phyloP scores from a whole-genome alignment of 805 yeast genomes.

The Wickerhamomyces alni region DNA sequence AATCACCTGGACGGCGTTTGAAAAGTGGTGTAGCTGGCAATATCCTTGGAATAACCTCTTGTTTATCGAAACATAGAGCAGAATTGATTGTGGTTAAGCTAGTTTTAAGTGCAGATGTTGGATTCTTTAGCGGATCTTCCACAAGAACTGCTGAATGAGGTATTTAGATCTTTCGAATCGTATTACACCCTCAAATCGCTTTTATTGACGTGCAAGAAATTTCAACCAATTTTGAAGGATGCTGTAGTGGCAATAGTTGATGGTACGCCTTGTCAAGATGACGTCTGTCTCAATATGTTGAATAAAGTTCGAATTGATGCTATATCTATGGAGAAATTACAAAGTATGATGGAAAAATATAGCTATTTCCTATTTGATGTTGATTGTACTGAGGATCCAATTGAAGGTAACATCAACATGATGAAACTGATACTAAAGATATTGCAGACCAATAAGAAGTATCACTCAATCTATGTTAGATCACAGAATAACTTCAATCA shows the following conservation, averaged over 20 bases:
- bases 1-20: no score
- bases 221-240: constrained; percentile 6
- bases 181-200: constrained; percentile 8
- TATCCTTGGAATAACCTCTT: no score
- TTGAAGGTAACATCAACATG: constrained; percentile 2
- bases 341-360: constrained; percentile 4
- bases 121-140: constrained; percentile 13
- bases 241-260: constrained; percentile 8
- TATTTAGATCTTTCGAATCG: constrained; percentile 7
- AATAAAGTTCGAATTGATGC: constrained; percentile 4
- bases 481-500: constrained; percentile 2
- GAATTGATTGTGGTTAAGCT: no score
- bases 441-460: constrained; percentile 6
- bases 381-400: constrained; percentile 1
- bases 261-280: background rate
- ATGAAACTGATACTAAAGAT: constrained; percentile 12
- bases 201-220: constrained; percentile 5
- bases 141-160: constrained; percentile 9
- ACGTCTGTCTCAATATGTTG: background rate
- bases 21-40: no score
- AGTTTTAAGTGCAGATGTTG: no score
- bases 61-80: no score
- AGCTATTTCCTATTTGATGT: constrained; percentile 13
- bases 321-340: constrained; percentile 6
- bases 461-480: constrained; percentile 11